These are phyloP conservation scores for Kalmusia sp. DNA, from an alignment of 2,329 filamentous ascomycete genomes.

Conservation along the genomic window DNA sequence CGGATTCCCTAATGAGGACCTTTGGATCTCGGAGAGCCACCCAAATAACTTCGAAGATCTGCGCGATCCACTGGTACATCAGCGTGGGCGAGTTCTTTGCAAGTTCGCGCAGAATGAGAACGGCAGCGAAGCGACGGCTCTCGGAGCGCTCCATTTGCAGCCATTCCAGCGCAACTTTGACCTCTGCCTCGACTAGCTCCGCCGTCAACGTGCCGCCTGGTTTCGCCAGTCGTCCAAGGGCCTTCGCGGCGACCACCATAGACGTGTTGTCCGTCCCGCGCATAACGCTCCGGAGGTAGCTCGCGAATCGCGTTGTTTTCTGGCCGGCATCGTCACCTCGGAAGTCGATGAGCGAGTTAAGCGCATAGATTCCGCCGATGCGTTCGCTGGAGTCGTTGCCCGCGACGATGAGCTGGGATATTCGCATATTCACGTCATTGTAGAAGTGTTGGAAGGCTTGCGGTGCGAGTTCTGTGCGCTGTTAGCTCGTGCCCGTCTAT, in stretches of 20 bases:
- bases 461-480: constrained; percentile 71
- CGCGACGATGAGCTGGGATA: constrained; percentile 79
- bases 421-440: constrained; percentile 69
- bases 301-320: constrained; percentile 93
- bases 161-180: constrained; percentile 96
- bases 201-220: constrained; percentile 94
- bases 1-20: constrained; percentile 88
- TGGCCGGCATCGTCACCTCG: constrained; percentile 91
- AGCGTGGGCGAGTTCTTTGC: constrained; percentile 92
- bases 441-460: constrained; percentile 80
- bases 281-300: constrained; percentile 85
- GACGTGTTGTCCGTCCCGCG: constrained; percentile 90
- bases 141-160: constrained; percentile 94
- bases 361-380: constrained; percentile 87
- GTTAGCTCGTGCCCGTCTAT: constrained; percentile 24
- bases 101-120: constrained; percentile 87
- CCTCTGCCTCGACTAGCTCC: constrained; percentile 94
- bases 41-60: constrained; percentile 97
- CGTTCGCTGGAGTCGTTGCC: constrained; percentile 87
- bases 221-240: constrained; percentile 86
- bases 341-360: constrained; percentile 94
- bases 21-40: constrained; percentile 88
- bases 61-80: constrained; percentile 93
- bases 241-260: constrained; percentile 88
- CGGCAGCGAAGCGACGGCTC: constrained; percentile 90